phyloP scores from a whole-genome alignment of 768 basidiomycete species.

The Boletus rubescentipes region DNA sequence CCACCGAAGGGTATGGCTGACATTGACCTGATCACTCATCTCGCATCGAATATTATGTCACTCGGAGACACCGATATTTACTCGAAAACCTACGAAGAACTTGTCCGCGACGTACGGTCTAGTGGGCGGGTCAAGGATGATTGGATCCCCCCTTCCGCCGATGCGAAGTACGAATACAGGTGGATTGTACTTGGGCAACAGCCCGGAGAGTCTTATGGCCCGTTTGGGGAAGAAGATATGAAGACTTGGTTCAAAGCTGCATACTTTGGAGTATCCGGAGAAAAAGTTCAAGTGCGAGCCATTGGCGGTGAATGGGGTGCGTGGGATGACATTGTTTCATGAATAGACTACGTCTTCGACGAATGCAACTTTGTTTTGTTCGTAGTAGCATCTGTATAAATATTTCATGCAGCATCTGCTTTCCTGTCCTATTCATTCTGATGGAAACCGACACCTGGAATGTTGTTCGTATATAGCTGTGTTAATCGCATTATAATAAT shows the following conservation, averaged over 20 bases:
- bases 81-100: slow-evolving; percentile 80
- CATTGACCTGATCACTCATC: slow-evolving; percentile 79
- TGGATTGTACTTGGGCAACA: slow-evolving; percentile 62
- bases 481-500: slow-evolving; percentile 18
- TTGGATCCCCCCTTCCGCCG: slow-evolving; percentile 78
- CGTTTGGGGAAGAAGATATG: slow-evolving; percentile 80
- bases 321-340: slow-evolving; percentile 67
- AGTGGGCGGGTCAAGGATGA: slow-evolving; percentile 64
- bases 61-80: slow-evolving; percentile 86
- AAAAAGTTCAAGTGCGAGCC: slow-evolving; percentile 71
- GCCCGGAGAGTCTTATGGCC: slow-evolving; percentile 66
- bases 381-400: slow-evolving; percentile 14
- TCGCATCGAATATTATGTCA: slow-evolving; percentile 86
- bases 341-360: neutral
- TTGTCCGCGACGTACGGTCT: slow-evolving; percentile 72
- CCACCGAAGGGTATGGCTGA: slow-evolving; percentile 41
- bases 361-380: neutral
- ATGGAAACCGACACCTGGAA: neutral
- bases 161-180: slow-evolving; percentile 76
- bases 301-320: slow-evolving; percentile 70
- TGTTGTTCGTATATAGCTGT: slow-evolving; percentile 1
- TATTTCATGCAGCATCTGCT: slow-evolving; percentile 1
- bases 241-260: slow-evolving; percentile 73
- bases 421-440: neutral
- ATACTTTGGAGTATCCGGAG: slow-evolving; percentile 78